Evolutionary conservation across 2,329 filamentous ascomycete species (phyloP).

Genomic region (Colletotrichum lindemuthianum): DNA sequence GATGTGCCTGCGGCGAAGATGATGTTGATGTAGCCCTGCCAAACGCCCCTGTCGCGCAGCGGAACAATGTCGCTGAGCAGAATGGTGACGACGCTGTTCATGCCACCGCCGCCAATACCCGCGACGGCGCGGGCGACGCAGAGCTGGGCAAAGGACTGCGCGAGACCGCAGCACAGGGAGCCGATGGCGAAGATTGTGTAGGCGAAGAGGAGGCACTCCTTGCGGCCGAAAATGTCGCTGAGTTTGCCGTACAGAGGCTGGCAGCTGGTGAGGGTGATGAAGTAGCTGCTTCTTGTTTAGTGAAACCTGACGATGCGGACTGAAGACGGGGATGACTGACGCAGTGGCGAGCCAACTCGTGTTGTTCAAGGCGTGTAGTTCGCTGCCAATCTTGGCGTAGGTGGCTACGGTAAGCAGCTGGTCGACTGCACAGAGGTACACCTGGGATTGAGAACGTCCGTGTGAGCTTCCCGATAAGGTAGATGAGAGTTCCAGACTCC

Average conservation of each 20-base stretch:
- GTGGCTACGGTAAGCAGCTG: conserved; percentile 81
- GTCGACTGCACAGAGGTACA: conserved; percentile 79
- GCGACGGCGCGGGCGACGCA: conserved; percentile 67
- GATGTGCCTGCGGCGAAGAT: conserved; percentile 76
- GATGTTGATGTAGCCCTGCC: conserved; percentile 79
- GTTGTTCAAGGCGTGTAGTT: conserved; percentile 77
- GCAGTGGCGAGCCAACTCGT: conserved; percentile 77
- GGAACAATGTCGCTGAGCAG: conserved; percentile 77
- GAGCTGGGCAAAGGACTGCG: conserved; percentile 71
- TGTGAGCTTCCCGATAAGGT: not conserved
- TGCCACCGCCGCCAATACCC: conserved; percentile 74
- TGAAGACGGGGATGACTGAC: conserved; percentile 38
- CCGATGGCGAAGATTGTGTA: conserved; percentile 74
- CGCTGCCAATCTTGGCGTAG: conserved; percentile 82
- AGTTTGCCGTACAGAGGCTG: conserved; percentile 80
- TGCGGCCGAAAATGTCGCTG: conserved; percentile 77
- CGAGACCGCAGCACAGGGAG: conserved; percentile 70
- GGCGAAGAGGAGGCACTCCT: conserved; percentile 70
- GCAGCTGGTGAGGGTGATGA: conserved; percentile 78
- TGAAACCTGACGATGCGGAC: not conserved
- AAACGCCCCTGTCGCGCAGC: conserved; percentile 74
- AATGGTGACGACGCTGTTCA: conserved; percentile 76
- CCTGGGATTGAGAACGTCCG: conserved; percentile 54
- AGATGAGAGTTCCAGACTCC: not conserved
- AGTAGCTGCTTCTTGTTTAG: conserved; percentile 59